Evolutionary conservation across 2,329 filamentous ascomycete genomes (phyloP).

Genomic region (Didymella segeticola): DNA sequence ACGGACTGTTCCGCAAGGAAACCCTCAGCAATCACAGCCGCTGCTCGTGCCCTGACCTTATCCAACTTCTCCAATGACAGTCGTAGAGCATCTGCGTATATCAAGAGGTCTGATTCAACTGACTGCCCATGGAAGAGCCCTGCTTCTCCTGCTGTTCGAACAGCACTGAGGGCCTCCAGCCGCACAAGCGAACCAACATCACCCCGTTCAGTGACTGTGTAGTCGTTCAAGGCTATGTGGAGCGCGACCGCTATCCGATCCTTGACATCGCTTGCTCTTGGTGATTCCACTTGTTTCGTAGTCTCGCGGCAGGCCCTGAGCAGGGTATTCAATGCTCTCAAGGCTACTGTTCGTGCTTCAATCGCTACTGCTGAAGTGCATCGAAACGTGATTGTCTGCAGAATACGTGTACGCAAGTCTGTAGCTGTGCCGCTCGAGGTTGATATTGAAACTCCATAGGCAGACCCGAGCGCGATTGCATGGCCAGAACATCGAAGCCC

Average conservation of each 20-base stretch:
- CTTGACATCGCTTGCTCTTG: slow-evolving; percentile 22
- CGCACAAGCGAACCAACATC: slow-evolving; percentile 89
- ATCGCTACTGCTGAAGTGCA: slow-evolving; percentile 49
- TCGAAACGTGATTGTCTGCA: slow-evolving; percentile 46
- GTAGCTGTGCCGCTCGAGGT: background rate
- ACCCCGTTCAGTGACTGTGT: slow-evolving; percentile 86
- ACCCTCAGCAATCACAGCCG: slow-evolving; percentile 22
- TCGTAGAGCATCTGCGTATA: slow-evolving; percentile 61
- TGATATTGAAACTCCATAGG: slow-evolving; percentile 30
- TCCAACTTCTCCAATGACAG: slow-evolving; percentile 90
- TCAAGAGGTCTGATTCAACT: slow-evolving; percentile 18
- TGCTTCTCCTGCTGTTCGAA: slow-evolving; percentile 56
- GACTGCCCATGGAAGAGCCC: slow-evolving; percentile 24
- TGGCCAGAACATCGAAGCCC: slow-evolving; percentile 51
- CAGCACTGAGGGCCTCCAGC: slow-evolving; percentile 74
- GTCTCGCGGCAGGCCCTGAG: slow-evolving; percentile 22
- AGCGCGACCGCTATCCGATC: slow-evolving; percentile 40
- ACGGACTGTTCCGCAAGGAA: slow-evolving; percentile 14
- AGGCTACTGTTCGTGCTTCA: slow-evolving; percentile 54
- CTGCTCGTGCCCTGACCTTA: slow-evolving; percentile 67
- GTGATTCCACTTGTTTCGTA: background rate
- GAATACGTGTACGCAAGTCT: slow-evolving; percentile 33
- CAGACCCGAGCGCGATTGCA: slow-evolving; percentile 54
- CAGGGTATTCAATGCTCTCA: slow-evolving; percentile 50
- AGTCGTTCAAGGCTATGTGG: slow-evolving; percentile 74